phyloP scores from a whole-genome alignment of 768 basidiomycete genomes.

The Boletus rufocinnamomeus region DNA sequence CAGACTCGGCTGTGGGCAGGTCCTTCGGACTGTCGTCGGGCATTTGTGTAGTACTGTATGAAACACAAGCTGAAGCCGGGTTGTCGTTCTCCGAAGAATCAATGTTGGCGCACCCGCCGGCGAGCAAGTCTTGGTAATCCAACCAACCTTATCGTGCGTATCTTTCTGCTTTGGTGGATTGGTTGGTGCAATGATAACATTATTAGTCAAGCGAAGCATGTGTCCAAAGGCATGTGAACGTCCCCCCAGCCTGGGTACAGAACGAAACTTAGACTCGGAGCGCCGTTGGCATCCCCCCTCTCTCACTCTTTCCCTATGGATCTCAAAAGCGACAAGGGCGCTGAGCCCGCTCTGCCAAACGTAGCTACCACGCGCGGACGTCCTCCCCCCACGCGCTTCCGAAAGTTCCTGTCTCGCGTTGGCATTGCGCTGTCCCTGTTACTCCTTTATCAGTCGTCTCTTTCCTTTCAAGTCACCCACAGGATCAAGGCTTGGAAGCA shows the following conservation, averaged over 20 bases:
- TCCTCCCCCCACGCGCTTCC: conserved; percentile 1
- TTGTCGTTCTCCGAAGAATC: neutral
- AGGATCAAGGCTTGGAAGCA: conserved; percentile 12
- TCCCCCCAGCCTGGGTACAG: neutral
- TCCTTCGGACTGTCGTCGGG: conserved; percentile 17
- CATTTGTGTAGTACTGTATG: conserved; percentile 19
- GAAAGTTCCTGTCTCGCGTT: conserved; percentile 6
- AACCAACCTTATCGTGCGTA: neutral
- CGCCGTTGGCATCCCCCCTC: neutral
- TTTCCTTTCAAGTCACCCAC: neutral
- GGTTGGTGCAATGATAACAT: neutral
- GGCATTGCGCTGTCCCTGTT: conserved; percentile 9
- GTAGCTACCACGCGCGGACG: conserved; percentile 4
- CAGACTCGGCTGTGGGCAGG: neutral
- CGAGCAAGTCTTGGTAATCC: neutral
- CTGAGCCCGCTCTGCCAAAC: conserved; percentile 10
- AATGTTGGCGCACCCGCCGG: too few species aligned
- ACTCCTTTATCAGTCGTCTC: conserved; percentile 13
- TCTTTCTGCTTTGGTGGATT: neutral
- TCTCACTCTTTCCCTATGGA: conserved; percentile 15
- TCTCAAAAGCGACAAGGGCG: conserved; percentile 16
- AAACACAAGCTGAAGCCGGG: neutral
- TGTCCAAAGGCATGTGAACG: conserved; percentile 16
- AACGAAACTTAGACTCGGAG: too few species aligned
- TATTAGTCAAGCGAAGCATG: neutral